Evolutionary conservation across 305 asterid genomes (phyloP).

Genomic region (Fraxinus greggii): DNA sequence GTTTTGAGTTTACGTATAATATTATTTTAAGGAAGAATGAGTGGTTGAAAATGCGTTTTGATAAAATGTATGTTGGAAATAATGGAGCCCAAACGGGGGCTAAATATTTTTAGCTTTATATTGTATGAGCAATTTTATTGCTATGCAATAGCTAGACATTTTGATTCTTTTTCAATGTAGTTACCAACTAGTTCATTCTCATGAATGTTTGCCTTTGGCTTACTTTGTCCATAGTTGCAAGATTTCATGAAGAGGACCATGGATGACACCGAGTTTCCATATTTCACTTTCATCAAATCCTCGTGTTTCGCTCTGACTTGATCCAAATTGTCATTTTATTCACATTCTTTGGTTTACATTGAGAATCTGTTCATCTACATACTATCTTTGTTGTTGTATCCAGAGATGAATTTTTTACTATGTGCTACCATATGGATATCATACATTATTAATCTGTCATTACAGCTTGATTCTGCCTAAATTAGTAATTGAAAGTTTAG

Average conservation of each 20-base stretch:
- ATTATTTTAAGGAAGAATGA: too few species aligned
- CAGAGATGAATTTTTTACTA: not conserved
- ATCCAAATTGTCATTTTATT: not conserved
- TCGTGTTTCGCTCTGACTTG: not conserved
- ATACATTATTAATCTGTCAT: not conserved
- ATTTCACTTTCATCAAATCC: not conserved
- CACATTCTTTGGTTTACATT: not conserved
- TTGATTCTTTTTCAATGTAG: not conserved
- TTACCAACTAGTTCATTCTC: not conserved
- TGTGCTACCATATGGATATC: not conserved
- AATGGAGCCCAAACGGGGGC: too few species aligned
- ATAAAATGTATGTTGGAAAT: too few species aligned
- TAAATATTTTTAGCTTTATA: not conserved
- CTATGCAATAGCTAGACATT: not conserved
- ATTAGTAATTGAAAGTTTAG: too few species aligned
- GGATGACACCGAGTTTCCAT: slow-evolving; percentile 12
- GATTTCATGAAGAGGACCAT: not conserved
- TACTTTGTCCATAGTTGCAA: not conserved
- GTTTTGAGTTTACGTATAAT: too few species aligned
- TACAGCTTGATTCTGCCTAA: not conserved
- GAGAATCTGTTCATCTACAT: not conserved
- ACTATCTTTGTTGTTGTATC: not conserved
- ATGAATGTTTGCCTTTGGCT: not conserved
- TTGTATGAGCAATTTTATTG: slow-evolving; percentile 7
- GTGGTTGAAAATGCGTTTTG: too few species aligned